phyloP scores from a whole-genome alignment of 306 rosid species.

The Cucurbita maxima region DNA sequence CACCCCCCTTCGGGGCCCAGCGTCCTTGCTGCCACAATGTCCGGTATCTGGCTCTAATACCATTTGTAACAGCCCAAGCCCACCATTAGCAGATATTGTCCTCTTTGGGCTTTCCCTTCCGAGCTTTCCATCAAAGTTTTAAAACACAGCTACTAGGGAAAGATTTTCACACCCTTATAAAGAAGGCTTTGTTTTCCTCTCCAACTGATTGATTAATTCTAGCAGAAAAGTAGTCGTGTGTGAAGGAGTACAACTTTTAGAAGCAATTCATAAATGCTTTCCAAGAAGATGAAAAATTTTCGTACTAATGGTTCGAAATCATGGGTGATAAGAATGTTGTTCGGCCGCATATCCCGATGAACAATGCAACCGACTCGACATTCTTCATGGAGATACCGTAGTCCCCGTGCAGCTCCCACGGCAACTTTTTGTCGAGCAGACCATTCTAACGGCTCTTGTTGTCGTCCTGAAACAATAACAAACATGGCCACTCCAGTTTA shows the following conservation, averaged over 20 bases:
- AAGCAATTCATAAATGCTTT: too few species aligned
- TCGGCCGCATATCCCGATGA: slow-evolving; percentile 99
- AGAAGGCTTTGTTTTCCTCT: too few species aligned
- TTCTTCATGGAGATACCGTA: slow-evolving; percentile 96
- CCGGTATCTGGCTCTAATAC: too few species aligned
- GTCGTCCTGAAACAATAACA: slow-evolving; percentile 41
- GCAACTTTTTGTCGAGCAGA: slow-evolving; percentile 86
- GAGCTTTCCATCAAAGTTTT: too few species aligned
- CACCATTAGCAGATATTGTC: too few species aligned
- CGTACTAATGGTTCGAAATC: slow-evolving; percentile 95
- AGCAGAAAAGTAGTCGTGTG: too few species aligned
- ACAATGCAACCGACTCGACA: slow-evolving; percentile 98
- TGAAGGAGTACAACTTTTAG: neutral
- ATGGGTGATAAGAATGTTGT: slow-evolving; percentile 97
- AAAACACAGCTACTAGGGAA: too few species aligned
- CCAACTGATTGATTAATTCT: neutral
- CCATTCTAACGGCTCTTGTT: slow-evolving; percentile 66
- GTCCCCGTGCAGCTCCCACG: slow-evolving; percentile 92
- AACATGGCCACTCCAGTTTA: neutral
- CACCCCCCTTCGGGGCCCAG: too few species aligned
- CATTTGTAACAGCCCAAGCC: too few species aligned
- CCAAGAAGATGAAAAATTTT: neutral
- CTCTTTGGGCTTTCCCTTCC: too few species aligned
- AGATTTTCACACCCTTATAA: too few species aligned
- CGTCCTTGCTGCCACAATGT: too few species aligned